Base-by-base conservation (phyloP, 345 rosid genomes). In the Populus davidiana region DNA sequence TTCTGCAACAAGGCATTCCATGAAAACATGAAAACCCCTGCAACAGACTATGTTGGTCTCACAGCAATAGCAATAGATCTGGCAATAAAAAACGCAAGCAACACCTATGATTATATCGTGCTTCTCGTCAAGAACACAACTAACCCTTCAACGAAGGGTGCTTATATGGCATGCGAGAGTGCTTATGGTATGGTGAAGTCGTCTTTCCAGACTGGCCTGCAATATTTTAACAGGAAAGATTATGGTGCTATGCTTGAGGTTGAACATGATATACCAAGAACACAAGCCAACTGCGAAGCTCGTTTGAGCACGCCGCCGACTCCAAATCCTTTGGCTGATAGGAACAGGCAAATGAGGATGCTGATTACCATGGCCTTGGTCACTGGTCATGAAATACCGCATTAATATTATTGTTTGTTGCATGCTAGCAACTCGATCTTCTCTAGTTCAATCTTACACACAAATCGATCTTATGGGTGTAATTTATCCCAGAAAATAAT, bases 261-360 rank as follows among this genome's bases (percentile, higher is more conserved):
- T 17, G 69, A 65, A 33, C 35, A 17, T 2, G 36, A 8, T 5
- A 7, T 38, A 31, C 69, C 69, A 4, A 65, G 36, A 65, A 25
- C 20, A 65, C 36, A 65, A 33, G 69, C 38, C 20, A 65, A 25
- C 69, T 65, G 69, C 6, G 69, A 65, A 33, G 27, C 68, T 6
- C 27, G 68, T 33, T 16, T 64, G 35, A 64, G 2, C 6, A 27
- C 11, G 5, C 68, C 68, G 31, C 38, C 68, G 2, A 29, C 62
- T 54, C 62, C 62, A 54, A 54, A 54, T 33, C 68, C 68, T 14
- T 33, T 64, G 33, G 3, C 1, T 29, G 35, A 64, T 12, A 16
- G 68, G 68, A 64, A 64, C 13, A 64, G 68, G 39, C 35, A 64
- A 16, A 64, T 64, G 68, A 64, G 68, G 68, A 64, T 64, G 5